A percentile compares a stretch with the other conserved stretches of the same genome.
Conservation (phyloP, 2,329 filamentous ascomycete genomes). For the Geosmithia morbida region DNA sequence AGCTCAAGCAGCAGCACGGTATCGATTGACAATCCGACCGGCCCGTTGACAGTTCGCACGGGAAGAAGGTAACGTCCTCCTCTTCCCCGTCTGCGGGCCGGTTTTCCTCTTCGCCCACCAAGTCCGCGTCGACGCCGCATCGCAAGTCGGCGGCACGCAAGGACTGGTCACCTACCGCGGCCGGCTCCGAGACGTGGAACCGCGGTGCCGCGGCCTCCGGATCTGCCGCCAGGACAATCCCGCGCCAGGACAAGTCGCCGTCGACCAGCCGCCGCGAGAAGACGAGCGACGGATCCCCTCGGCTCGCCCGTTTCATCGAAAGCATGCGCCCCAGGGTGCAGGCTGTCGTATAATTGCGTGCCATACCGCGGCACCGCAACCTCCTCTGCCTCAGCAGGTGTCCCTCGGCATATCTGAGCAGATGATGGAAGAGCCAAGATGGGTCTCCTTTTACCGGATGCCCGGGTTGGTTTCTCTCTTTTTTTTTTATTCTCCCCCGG, state of each 20-base stretch:
- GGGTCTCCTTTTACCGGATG: background rate
- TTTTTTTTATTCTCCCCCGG: background rate
- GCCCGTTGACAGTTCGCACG: conserved; percentile 37
- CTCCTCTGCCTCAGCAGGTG: background rate
- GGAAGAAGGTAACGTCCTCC: conserved; percentile 1
- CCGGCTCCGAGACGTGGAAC: conserved; percentile 1
- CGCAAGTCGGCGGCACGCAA: conserved; percentile 29
- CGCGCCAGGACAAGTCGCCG: conserved; percentile 25
- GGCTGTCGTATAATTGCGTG: conserved; percentile 19
- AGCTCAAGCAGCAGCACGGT: conserved; percentile 92
- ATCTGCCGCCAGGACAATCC: conserved; percentile 25
- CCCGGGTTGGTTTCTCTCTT: background rate
- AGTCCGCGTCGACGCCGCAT: conserved; percentile 18
- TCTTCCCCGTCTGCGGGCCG: conserved; percentile 42
- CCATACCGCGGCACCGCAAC: background rate
- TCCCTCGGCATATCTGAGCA: background rate
- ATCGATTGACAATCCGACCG: conserved; percentile 90
- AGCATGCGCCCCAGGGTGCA: conserved; percentile 20
- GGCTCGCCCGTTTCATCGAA: conserved; percentile 27
- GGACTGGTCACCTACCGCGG: conserved; percentile 18
- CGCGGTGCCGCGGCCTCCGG: background rate
- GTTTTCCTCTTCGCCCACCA: conserved; percentile 31
- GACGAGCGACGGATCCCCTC: conserved; percentile 16
- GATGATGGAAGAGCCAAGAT: background rate
- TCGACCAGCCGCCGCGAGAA: conserved; percentile 14